Percentiles rank a stretch among this genome's conserved stretches.
Evolutionary conservation across 139 green algal species (phyloP).

Genomic region (Klebsormidium nitens): DNA sequence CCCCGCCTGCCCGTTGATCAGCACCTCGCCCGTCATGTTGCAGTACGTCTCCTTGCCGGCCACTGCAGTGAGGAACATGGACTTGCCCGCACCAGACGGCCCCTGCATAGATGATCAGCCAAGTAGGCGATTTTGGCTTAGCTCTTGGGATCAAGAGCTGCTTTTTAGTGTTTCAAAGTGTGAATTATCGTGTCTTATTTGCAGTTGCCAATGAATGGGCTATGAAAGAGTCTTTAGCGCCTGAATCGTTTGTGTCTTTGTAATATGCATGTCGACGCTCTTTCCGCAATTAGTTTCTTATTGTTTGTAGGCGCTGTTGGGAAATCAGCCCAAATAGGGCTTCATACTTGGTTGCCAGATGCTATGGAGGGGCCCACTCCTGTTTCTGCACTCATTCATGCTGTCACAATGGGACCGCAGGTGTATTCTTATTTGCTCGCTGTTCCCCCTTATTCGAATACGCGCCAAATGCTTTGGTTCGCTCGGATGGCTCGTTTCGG

Average conservation of each 20-base stretch:
- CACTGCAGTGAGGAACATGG: not conserved
- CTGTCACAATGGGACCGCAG: constrained; percentile 62
- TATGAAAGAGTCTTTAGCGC: no score
- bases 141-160: not conserved
- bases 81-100: not conserved
- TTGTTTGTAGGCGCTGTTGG: constrained; percentile 12
- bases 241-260: no score
- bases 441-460: no score
- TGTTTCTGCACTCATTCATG: constrained; percentile 64
- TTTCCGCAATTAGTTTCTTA: not conserved
- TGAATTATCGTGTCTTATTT: no score
- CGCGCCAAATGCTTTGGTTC: no score
- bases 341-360: constrained; percentile 67
- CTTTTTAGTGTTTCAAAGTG: no score
- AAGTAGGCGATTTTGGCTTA: constrained; percentile 1
- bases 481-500: no score
- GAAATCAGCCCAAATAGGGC: constrained; percentile 23
- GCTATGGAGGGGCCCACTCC: constrained; percentile 67
- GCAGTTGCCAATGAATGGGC: no score
- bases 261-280: constrained; percentile 1
- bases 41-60: not conserved
- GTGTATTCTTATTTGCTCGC: no score
- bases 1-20: not conserved
- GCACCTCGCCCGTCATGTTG: not conserved
- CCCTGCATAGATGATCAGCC: constrained; percentile 1